Conservation (phyloP, 441 rosid genomes). For the Raphanus hybrid region DNA sequence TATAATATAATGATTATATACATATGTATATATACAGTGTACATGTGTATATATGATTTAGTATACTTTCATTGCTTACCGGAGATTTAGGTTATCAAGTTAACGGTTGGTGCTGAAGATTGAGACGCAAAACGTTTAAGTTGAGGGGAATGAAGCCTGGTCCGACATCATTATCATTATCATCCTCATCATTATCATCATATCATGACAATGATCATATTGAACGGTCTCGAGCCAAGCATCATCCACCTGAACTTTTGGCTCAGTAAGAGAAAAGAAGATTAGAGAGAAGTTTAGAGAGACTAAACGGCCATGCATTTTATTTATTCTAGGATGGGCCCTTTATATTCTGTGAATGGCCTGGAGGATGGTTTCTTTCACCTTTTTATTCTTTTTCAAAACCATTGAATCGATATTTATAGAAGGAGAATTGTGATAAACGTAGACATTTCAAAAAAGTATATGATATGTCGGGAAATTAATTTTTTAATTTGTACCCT, state of each 20-base stretch:
- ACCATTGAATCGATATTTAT: background rate
- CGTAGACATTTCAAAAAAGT: background rate
- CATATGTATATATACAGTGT: background rate
- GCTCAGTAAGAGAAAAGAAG: slow-evolving; percentile 21
- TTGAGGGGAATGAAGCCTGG: slow-evolving; percentile 98
- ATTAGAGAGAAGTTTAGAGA: slow-evolving; percentile 18
- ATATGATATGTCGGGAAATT: background rate
- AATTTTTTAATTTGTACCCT: background rate
- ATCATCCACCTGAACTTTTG: slow-evolving; percentile 79
- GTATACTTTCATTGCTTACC: slow-evolving; percentile 11
- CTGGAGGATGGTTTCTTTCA: background rate
- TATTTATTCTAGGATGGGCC: slow-evolving; percentile 8
- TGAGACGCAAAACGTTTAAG: slow-evolving; percentile 33
- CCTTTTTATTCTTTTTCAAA: background rate
- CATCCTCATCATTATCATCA: slow-evolving; percentile 8
- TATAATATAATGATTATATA: no score
- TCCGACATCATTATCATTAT: slow-evolving; percentile 56
- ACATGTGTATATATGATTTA: no score
- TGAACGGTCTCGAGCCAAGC: slow-evolving; percentile 88
- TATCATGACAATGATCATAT: slow-evolving; percentile 10
- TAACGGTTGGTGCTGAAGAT: background rate
- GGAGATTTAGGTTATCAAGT: background rate
- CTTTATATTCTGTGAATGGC: slow-evolving; percentile 9
- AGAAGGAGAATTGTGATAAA: background rate
- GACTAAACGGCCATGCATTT: slow-evolving; percentile 41